phyloP scores from a whole-genome alignment of 768 basidiomycete genomes.

The Harrya chromipes region DNA sequence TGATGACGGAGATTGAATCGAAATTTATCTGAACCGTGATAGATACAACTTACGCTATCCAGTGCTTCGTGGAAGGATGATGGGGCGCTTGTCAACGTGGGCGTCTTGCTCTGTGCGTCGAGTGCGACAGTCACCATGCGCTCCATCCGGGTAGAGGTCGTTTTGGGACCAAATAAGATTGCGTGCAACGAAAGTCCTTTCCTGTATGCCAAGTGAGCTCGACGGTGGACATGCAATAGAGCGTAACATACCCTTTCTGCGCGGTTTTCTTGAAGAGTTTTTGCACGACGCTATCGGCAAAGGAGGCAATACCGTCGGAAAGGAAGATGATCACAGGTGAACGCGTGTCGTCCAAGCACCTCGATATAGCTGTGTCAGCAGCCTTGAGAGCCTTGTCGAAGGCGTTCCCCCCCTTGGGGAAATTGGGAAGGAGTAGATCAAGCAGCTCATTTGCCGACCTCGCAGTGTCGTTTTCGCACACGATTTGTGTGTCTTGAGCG shows the following conservation, averaged over 20 bases:
- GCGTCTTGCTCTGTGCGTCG: constrained; percentile 40
- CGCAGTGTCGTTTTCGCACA: constrained; percentile 42
- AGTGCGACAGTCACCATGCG: constrained; percentile 49
- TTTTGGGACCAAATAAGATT: constrained; percentile 48
- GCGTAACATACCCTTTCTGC: constrained; percentile 38
- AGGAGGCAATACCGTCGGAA: constrained; percentile 49
- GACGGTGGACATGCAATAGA: not conserved
- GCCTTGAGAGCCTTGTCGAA: constrained; percentile 40
- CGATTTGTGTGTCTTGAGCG: constrained; percentile 18
- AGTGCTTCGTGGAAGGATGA: constrained; percentile 52
- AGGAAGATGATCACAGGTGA: constrained; percentile 54
- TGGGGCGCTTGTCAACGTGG: constrained; percentile 22
- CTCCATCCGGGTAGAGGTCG: constrained; percentile 27
- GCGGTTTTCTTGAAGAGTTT: constrained; percentile 37
- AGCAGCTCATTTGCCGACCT: constrained; percentile 46
- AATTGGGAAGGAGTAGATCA: constrained; percentile 32
- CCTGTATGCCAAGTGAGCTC: constrained; percentile 26
- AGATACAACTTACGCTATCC: constrained; percentile 39
- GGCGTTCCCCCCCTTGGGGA: constrained; percentile 40
- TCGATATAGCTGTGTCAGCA: constrained; percentile 37
- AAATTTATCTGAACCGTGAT: not conserved
- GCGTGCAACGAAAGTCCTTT: constrained; percentile 56
- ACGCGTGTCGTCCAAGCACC: constrained; percentile 44
- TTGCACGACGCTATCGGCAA: constrained; percentile 33
- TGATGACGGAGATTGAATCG: not conserved